Evolutionary conservation across 345 rosid genomes (phyloP), one percentile per base, ranked within the genome.

Genomic region (Erysimum cheiranthoides): DNA sequence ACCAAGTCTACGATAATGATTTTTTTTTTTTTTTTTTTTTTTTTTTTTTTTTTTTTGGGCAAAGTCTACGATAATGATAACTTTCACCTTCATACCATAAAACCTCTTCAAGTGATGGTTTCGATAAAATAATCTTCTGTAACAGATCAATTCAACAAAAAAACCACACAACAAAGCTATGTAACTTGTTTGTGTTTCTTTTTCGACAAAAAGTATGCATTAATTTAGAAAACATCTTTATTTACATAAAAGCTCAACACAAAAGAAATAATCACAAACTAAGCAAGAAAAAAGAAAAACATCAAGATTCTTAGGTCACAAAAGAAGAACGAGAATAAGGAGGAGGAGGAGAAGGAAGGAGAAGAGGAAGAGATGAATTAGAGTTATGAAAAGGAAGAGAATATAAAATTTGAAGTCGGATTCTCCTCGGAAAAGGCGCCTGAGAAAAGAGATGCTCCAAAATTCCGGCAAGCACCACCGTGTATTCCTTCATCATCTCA

Each of bases 401-500:
- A 10, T 84, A 85, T 10, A 89, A 80, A 61, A 95, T 86, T 36
- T 84, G 97, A 60, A 90, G 85, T 5, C 99, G 93, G 73, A 92
- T 73, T 49, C 97, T 80, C 56, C 97, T 34, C 1, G 99, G 97
- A 45, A 93, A 84, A 34, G 98, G 99, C 8, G 89, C 94, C 7
- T 73, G 90, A 38, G 79, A 71, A 38, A 92, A 69, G 70, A 95
- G n/a, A 64, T 89, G 96, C 83, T 86, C 87, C 50, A 95, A 68
- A 30, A 88, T 81, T 73, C 93, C 79, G 10, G 87, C 85, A 77
- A 95, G 81, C 54, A 92, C 71, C 85, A 68, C 89, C 84, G 88
- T 90, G 92, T 94, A 94, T 76, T 92, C 92, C 84, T 84, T 86
- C 89, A 92, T 75, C 78, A 90, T 77, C 85, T 88, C 95, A 54